Conservation (phyloP, 768 basidiomycete genomes). For the Panellus pusillus region DNA sequence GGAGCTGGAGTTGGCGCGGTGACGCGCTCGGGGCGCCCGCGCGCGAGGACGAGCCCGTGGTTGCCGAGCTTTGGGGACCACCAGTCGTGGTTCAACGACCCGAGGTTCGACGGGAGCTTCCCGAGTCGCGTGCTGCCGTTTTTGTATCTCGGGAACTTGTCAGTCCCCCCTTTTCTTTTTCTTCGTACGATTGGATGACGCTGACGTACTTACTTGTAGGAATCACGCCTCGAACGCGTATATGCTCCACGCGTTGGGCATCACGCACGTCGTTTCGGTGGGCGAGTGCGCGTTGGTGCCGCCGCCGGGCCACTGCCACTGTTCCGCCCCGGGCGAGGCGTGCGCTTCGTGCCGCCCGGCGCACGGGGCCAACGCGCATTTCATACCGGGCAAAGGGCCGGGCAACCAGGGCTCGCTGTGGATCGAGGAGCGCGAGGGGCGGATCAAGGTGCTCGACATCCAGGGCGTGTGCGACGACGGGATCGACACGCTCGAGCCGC, state of each 20-base stretch:
- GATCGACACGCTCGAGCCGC: slow-evolving; percentile 89
- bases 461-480: slow-evolving; percentile 95
- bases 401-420: slow-evolving; percentile 73
- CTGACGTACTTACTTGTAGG: slow-evolving; percentile 39
- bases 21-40: slow-evolving; percentile 48
- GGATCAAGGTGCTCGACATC: slow-evolving; percentile 90
- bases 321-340: slow-evolving; percentile 22
- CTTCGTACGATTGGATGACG: slow-evolving; percentile 10
- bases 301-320: slow-evolving; percentile 53
- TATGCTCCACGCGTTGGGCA: slow-evolving; percentile 94
- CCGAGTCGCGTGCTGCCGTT: slow-evolving; percentile 91
- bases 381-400: slow-evolving; percentile 44
- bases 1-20: slow-evolving; percentile 10
- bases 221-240: slow-evolving; percentile 93
- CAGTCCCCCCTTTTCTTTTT: slow-evolving; percentile 48
- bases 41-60: slow-evolving; percentile 71
- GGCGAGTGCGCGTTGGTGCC: slow-evolving; percentile 92
- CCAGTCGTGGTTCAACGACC: slow-evolving; percentile 93
- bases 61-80: slow-evolving; percentile 69
- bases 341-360: slow-evolving; percentile 25
- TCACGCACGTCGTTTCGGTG: slow-evolving; percentile 96
- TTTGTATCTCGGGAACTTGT: slow-evolving; percentile 94
- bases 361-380: slow-evolving; percentile 34
- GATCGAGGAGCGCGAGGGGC: slow-evolving; percentile 84
- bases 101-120: slow-evolving; percentile 92